Base-by-base conservation (phyloP, 352 stramenopile genomes). In the Phytophthora europaea region DNA sequence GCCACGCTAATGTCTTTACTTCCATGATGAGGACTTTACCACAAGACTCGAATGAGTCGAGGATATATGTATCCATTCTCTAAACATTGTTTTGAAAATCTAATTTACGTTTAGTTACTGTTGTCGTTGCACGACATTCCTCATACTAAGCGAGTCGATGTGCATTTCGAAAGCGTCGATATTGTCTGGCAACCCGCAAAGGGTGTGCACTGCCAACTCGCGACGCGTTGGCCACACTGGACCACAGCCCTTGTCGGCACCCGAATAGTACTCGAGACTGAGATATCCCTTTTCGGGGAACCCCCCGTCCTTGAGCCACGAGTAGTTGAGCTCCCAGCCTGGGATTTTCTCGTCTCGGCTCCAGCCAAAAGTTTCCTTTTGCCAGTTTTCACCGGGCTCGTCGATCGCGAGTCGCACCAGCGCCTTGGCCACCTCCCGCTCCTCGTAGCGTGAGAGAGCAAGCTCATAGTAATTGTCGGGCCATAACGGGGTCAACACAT, bases 381-480 rank as follows among this genome's bases (percentile, higher is more conserved):
- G 85, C 88, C 88, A 95, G 69, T 95, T 95, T 68, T 95, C 86
- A 6, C 88, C 88, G 0, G 88, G 88, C 52, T 95, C 88, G 26
- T 91, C 85, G n/a, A 95, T 91, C 15, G 88, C 88, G 4, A 95
- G 81, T 15, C 84, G 80, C 50, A 95, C 87, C 9, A 95, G 85
- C 16, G 76, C 74, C 61, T 93, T 92, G 16, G 86, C 84, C 18
- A 95, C 66, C 61, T 95, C 88, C 0, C 88, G 74, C 70, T 95
- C 86, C 64, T 95, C 88, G 60, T 92, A 93, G 6, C 78, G 72
- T n/a, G 80, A 53, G 15, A 95, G 60, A 10, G 88, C 76, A 8
- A 95, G 79, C 65, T 94, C 85, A 55, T 95, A 95, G 72, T 94
- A 94, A 61, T 91, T 90, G 65, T 95, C 86, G 2, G 85, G 83